Percentiles rank a stretch among this genome's conserved stretches.
These are phyloP conservation scores for Yarrowia deformans DNA, from an alignment of 805 yeast genomes.

Conservation along the genomic window DNA sequence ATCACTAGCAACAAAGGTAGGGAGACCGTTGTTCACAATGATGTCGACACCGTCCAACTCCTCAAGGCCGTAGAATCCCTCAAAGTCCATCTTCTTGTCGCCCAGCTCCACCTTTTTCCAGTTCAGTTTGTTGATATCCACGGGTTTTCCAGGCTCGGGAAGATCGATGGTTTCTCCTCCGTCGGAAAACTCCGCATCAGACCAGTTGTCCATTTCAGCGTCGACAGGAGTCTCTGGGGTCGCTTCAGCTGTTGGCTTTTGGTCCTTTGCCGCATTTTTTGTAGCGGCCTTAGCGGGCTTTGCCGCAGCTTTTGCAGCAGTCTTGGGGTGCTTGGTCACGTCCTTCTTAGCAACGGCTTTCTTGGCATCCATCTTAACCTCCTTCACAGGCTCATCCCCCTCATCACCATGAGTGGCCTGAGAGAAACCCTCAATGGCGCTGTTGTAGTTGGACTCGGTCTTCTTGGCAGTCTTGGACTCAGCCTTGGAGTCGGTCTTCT, in stretches of 20 bases:
- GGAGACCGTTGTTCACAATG: constrained; percentile 70
- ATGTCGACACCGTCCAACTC: constrained; percentile 94
- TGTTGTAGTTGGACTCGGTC: neutral
- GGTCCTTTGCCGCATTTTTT: neutral
- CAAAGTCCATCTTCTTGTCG: constrained; percentile 83
- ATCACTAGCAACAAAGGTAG: constrained; percentile 55
- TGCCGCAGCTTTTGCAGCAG: neutral
- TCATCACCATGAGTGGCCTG: constrained; percentile 2
- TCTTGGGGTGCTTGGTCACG: neutral
- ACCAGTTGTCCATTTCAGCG: constrained; percentile 2
- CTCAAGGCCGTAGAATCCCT: constrained; percentile 91
- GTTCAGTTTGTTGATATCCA: constrained; percentile 45
- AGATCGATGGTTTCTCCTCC: neutral
- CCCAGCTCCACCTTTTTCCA: constrained; percentile 90
- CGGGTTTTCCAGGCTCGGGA: constrained; percentile 11
- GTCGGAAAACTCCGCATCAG: constrained; percentile 15
- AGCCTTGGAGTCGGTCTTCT: neutral
- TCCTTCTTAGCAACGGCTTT: neutral
- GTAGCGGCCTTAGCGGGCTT: neutral
- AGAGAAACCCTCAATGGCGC: constrained; percentile 1
- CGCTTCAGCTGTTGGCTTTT: neutral
- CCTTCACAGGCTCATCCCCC: neutral
- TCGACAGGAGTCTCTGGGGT: neutral
- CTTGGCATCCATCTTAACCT: neutral
- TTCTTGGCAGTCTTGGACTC: neutral